Percentiles rank a stretch among this genome's conserved stretches.
Evolutionary conservation across 805 yeast species (phyloP).

Genomic region (Scheffersomyces lignosus): DNA sequence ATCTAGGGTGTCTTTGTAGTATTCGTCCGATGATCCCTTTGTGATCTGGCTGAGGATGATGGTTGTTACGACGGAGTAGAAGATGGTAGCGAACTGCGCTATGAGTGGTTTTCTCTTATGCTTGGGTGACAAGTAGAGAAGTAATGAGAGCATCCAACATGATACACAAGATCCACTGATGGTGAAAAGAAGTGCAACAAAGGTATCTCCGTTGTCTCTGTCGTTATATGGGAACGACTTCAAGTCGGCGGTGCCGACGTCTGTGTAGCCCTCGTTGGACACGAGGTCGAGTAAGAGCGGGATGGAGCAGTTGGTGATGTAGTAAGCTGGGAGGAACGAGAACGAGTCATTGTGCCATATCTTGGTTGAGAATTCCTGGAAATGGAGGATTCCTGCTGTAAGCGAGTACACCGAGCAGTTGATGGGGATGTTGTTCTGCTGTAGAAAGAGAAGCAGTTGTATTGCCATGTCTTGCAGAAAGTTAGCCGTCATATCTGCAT

Average conservation of each 20-base stretch:
- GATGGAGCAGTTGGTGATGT: constrained; percentile 46
- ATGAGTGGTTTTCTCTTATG: constrained; percentile 56
- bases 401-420: constrained; percentile 43
- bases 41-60: constrained; percentile 50
- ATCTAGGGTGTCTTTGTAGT: constrained; percentile 54
- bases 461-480: constrained; percentile 14
- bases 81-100: constrained; percentile 57
- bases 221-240: constrained; percentile 24
- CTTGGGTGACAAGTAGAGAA: constrained; percentile 51
- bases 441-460: constrained; percentile 17
- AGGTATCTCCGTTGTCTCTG: constrained; percentile 39
- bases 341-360: background rate
- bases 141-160: constrained; percentile 68
- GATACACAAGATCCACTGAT: constrained; percentile 56
- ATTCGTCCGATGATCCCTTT: constrained; percentile 49
- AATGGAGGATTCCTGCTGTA: constrained; percentile 29
- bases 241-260: background rate
- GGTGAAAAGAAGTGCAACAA: constrained; percentile 51
- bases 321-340: constrained; percentile 40
- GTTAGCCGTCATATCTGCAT: background rate
- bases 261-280: constrained; percentile 2
- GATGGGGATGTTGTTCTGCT: constrained; percentile 16
- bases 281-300: constrained; percentile 11
- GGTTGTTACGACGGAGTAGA: constrained; percentile 56
- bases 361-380: constrained; percentile 19